Base-by-base conservation (phyloP, 148 eudicot genomes). In the Suaeda aralocaspica region DNA sequence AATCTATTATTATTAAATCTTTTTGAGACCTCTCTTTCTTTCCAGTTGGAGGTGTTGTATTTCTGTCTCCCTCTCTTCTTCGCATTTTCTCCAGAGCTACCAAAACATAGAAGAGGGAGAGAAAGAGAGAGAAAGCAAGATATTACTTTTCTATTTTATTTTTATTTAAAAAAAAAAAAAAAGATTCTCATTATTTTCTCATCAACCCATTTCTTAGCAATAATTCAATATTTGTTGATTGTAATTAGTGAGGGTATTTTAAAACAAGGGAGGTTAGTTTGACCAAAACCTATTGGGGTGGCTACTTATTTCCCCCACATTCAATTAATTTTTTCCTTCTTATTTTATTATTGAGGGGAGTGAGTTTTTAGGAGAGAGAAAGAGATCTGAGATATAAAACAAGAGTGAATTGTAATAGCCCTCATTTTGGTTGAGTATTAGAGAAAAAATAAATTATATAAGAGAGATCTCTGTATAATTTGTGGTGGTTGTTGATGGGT, bases 251-350 rank as follows among this genome's bases (percentile, higher is more conserved):
- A 30, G 18, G 59, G 11, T 57, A 36, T 61, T 25, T 72, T 42
- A 52, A 64, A 63, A n/a, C 11, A 11, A n/a, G 29, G 34, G 51
- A 42, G 28, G 66, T 63, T 63, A 57, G 70, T 78, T 78, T 78
- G 77, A 78, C 81, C 71, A 78, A 9, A 60, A 55, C 30, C 21
- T n/a, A n/a, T 42, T 55, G 63, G 59, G 56, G 51, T 48, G 75
- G 65, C 75, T 65, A 71, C 75, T 76, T 67, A 52, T 65, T 76
- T 76, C 48, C 72, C 79, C 59, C 31, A 67, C 46, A n/a, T 67
- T 67, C 30, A 67, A 29, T 67, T 29, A 25, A 3, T 31, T 67
- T 11, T 48, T 49, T 28, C 16, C 31, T 36, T 46, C 13, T 12
- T 14, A 13, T 14, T 3, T 14, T 46, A 11, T 46, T 46, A 46